Evolutionary conservation across 768 basidiomycete species (phyloP), one percentile per base, ranked within the genome.

Genomic region (Coprinopsis sp.): DNA sequence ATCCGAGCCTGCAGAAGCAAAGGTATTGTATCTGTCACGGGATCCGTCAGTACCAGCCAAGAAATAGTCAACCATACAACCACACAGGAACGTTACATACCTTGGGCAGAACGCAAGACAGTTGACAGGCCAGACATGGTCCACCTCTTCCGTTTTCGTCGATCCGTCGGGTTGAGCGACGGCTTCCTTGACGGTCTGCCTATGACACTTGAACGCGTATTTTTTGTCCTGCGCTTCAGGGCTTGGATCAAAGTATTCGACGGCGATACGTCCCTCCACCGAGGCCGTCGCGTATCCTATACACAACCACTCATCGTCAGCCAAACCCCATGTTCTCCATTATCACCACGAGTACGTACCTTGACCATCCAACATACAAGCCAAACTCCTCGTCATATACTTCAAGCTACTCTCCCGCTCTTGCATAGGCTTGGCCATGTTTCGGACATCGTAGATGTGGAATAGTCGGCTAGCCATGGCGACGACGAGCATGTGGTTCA

Each of bases 201-300:
- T 78, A 59, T 99, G 95, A 53, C 94, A 96, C 62, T 96, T 93
- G 79, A 97, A 99, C 2, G 96, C 96, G 63, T 94, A 96, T 69
- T 93, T 83, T 65, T 74, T 77, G 21, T 86, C 83, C 63, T 98
- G 95, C 0, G 76, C 73, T 21, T 79, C 78, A 0, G 83, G 74
- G 3, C 78, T 79, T 2, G 89, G 82, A 53, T 97, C 91, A 55
- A 96, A 94, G 64, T 95, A 99, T 64, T 99, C 96, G 24, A 98
- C 93, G 0, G 94, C 92, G 49, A 98, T 96, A 19, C 96, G 78
- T 1, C 96, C 96, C 58, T 99, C 96, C 12, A 94, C 91, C 0
- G 91, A 93, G 0, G 87, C 89, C 0, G 86, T 91, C 10, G 93
- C 93, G 64, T 91, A 99, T 10, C 95, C 93, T 90, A 56, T 13